Evolutionary conservation across 768 basidiomycete species (phyloP).

Genomic region (Boletus sensibilis): DNA sequence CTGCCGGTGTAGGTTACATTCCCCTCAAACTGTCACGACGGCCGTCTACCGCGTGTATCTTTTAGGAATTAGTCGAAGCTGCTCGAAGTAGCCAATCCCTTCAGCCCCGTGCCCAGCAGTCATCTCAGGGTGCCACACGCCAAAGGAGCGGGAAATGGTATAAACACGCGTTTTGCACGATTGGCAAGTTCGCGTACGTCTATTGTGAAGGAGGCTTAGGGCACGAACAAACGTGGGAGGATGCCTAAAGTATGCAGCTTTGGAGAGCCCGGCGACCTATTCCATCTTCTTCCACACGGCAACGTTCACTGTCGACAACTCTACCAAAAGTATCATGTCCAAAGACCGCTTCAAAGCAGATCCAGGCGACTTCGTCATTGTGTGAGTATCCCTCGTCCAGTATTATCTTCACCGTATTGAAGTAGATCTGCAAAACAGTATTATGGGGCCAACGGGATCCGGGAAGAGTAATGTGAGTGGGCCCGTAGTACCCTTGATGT

Average conservation of each 20-base stretch:
- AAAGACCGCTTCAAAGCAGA: conserved; percentile 2
- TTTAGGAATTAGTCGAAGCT: background rate
- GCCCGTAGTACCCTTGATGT: background rate
- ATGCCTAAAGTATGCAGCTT: background rate
- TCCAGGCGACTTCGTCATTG: conserved; percentile 10
- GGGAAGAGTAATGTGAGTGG: conserved; percentile 25
- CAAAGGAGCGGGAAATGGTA: background rate
- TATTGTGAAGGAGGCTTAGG: background rate
- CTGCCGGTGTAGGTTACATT: no score
- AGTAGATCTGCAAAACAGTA: background rate
- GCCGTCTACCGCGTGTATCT: background rate
- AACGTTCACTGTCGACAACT: background rate
- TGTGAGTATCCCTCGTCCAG: conserved; percentile 4
- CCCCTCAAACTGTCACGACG: background rate
- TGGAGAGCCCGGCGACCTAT: background rate
- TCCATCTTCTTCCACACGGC: background rate
- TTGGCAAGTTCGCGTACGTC: background rate
- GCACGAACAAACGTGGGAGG: background rate
- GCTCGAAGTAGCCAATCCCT: background rate
- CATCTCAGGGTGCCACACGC: background rate
- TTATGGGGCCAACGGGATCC: conserved; percentile 28
- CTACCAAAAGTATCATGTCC: background rate
- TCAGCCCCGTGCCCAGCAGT: background rate
- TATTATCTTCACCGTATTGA: background rate
- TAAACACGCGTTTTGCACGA: background rate